Conservation (phyloP, 2,329 filamentous ascomycete species). For the Hymenoscyphus fraxineus region DNA sequence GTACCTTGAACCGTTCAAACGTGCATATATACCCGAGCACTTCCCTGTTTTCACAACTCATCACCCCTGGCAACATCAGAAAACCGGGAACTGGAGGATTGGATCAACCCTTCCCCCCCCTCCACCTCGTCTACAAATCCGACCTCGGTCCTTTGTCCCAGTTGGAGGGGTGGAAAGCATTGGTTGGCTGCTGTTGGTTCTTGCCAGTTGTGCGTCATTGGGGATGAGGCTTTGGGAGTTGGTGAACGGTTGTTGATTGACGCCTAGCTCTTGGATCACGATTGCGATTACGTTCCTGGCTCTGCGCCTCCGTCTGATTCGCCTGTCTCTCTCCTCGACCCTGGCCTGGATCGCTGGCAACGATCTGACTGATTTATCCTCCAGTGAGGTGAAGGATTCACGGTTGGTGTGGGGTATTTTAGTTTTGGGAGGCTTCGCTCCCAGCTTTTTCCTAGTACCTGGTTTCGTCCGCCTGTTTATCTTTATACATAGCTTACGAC, state of each 20-base stretch:
- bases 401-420: not conserved
- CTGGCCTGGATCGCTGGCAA: not conserved
- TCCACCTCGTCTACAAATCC: not conserved
- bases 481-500: not conserved
- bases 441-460: not conserved
- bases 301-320: not conserved
- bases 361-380: not conserved
- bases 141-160: not conserved
- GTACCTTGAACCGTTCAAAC: not conserved
- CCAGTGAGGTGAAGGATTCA: not conserved
- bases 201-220: not conserved
- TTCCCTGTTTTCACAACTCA: not conserved
- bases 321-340: not conserved
- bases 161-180: not conserved
- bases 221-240: not conserved
- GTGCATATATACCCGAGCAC: not conserved
- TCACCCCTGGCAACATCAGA: not conserved
- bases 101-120: not conserved
- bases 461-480: slow-evolving; percentile 4
- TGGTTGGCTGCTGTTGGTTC: not conserved
- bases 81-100: not conserved
- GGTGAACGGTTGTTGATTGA: not conserved
- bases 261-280: not conserved
- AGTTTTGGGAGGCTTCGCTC: not conserved
- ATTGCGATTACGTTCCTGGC: not conserved